Evolutionary conservation across 1,139 yeast genomes (phyloP), one percentile per base, ranked within the genome.

Genomic region (Taiozyma sp.): DNA sequence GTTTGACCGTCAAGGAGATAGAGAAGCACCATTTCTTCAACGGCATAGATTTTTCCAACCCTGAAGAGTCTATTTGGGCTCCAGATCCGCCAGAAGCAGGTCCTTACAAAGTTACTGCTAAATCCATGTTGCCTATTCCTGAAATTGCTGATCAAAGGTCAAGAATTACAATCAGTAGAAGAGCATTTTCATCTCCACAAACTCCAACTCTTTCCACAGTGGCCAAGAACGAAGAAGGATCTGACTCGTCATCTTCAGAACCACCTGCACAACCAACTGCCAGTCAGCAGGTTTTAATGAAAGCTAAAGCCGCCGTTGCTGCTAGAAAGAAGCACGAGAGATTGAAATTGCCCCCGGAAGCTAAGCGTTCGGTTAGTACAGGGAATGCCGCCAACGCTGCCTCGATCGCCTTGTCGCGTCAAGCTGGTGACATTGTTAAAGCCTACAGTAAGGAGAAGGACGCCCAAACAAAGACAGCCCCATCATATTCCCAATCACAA

Each of bases 1-100:
- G 99, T 63, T 76, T 87, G 32, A 76, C 87, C 0, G 74, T 91
- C 23, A 75, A 73, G 16, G 87, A 83, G 55, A 86, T 93, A 48
- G 85, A 90, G 74, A 70, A 73, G 16, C 98, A 93, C 69, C 81
- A 78, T 58, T 92, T 93, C 67, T 95, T 87, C 65, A 76, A 77
- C 44, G 80, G 75, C 3, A 72, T 84, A 39, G 78, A 87, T 58
- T 92, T 95, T 78, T 67, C 73, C 43, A 75, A 82, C 57, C 71
- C 75, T 32, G 79, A 81, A 53, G 74, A 65, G 13, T 61, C 78
- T 48, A 71, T 93, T 24, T 93, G 99, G 98, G 70, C 73, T 27
- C 63, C 70, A 0, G 72, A 75, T 2, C 89, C 91, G 3, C 99
- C 99, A 1, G 84, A 81, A 59, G 69, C 91, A 42, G 83, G 84